phyloP scores from a whole-genome alignment of 78 protist species.

The Anaeramoeba flamelloides region DNA sequence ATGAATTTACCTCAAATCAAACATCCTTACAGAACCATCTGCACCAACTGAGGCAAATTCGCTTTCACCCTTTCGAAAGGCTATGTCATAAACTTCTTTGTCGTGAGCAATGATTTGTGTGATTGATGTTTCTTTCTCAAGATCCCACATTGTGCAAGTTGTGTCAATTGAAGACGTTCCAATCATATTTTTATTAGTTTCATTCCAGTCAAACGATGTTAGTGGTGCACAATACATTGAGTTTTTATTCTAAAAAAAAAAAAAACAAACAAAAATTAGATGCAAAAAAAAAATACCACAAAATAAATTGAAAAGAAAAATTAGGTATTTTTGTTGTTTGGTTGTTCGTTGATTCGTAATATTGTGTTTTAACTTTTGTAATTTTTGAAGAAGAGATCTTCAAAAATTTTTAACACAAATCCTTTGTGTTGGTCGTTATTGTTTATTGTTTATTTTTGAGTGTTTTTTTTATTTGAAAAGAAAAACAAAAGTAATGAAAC shows the following conservation, averaged over 20 bases:
- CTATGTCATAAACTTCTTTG: slow-evolving; percentile 89
- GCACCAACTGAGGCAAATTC: no score
- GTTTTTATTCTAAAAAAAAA: slow-evolving; percentile 56
- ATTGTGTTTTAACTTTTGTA: no score
- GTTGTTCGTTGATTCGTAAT: no score
- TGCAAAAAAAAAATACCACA: background rate
- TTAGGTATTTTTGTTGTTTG: no score
- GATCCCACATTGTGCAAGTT: slow-evolving; percentile 88
- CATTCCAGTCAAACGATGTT: slow-evolving; percentile 94
- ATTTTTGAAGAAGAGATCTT: no score
- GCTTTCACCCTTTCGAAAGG: slow-evolving; percentile 40
- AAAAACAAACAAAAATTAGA: slow-evolving; percentile 4
- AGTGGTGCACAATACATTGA: slow-evolving; percentile 90
- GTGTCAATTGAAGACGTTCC: slow-evolving; percentile 76
- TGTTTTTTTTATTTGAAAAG: no score
- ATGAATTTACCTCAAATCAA: slow-evolving; percentile 80
- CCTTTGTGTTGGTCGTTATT: no score
- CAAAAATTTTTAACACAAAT: no score
- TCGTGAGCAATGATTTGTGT: slow-evolving; percentile 98
- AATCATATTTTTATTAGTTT: slow-evolving; percentile 51
- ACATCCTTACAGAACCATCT: slow-evolving; percentile 92
- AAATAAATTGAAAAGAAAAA: background rate
- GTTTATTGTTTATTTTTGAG: no score
- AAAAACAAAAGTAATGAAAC: no score
- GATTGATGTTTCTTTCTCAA: slow-evolving; percentile 28